Conservation (phyloP, 2,329 filamentous ascomycete genomes). For the Aspergillus chevalieri region DNA sequence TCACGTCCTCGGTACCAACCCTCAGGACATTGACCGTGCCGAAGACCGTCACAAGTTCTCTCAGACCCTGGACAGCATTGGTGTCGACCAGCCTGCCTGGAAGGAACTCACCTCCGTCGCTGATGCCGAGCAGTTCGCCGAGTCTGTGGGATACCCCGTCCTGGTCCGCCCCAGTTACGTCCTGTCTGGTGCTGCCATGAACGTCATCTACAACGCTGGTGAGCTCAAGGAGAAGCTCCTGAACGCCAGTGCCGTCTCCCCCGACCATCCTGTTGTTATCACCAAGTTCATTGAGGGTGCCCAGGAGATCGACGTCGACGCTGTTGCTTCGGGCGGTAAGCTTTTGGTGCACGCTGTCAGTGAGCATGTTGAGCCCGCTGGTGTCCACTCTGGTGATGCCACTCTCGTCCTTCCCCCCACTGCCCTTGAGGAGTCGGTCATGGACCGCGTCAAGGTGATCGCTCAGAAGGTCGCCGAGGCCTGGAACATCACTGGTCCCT, state of each 20-base stretch:
- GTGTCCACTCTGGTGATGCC: constrained; percentile 96
- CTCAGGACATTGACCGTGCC: constrained; percentile 91
- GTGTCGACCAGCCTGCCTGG: constrained; percentile 95
- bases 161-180: constrained; percentile 93
- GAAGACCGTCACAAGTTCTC: constrained; percentile 99
- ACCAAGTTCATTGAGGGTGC: constrained; percentile 97
- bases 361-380: constrained; percentile 94
- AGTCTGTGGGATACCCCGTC: constrained; percentile 84
- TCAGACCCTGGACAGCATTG: constrained; percentile 91
- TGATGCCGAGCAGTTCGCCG: constrained; percentile 80
- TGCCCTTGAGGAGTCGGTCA: constrained; percentile 67
- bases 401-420: constrained; percentile 86
- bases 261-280: constrained; percentile 96
- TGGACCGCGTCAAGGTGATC: constrained; percentile 89
- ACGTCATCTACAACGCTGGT: constrained; percentile 78
- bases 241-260: constrained; percentile 82
- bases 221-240: constrained; percentile 94
- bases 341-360: constrained; percentile 86
- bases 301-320: constrained; percentile 93
- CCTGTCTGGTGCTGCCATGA: constrained; percentile 96
- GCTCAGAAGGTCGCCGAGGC: constrained; percentile 93
- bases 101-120: constrained; percentile 88
- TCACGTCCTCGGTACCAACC: constrained; percentile 86
- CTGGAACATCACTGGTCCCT: constrained; percentile 94
- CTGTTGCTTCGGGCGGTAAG: constrained; percentile 78